Conservation (phyloP, 2,329 filamentous ascomycete species). For the Xylaria sp. region DNA sequence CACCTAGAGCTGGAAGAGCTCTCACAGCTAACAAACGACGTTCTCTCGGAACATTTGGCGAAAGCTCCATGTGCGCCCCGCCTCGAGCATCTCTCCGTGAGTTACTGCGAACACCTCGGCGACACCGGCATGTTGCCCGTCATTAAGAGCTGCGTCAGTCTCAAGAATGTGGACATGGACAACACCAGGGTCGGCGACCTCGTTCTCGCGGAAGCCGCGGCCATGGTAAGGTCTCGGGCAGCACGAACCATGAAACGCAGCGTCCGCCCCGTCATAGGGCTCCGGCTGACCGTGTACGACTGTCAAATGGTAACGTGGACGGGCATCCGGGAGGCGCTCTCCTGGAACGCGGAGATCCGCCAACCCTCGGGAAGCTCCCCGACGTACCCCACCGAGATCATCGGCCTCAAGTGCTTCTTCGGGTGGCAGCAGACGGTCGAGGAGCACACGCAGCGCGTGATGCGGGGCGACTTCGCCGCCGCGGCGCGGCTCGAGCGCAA, state of each 20-base stretch:
- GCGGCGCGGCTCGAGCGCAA: conserved; percentile 83
- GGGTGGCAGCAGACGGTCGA: conserved; percentile 94
- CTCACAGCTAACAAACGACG: conserved; percentile 71
- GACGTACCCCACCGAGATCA: conserved; percentile 75
- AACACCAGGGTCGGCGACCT: conserved; percentile 91
- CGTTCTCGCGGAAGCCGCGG: conserved; percentile 79
- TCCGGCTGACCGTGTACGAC: conserved; percentile 85
- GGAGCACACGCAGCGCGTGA: conserved; percentile 85
- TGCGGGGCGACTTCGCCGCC: conserved; percentile 73
- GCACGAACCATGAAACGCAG: conserved; percentile 44
- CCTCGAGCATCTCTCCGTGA: conserved; percentile 82
- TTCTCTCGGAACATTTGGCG: conserved; percentile 73
- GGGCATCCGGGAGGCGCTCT: conserved; percentile 83
- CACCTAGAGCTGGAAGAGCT: conserved; percentile 91
- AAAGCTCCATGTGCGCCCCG: conserved; percentile 72
- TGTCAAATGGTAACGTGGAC: conserved; percentile 93
- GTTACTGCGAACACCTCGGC: conserved; percentile 84
- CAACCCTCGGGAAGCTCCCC: conserved; percentile 47
- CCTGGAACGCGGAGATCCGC: conserved; percentile 76
- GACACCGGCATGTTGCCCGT: conserved; percentile 84
- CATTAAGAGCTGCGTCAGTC: conserved; percentile 70
- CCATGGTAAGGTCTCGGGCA: conserved; percentile 71
- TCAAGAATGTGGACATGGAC: conserved; percentile 81
- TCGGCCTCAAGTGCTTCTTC: conserved; percentile 90
- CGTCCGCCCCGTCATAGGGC: conserved; percentile 58